Evolutionary conservation across 306 rosid genomes (phyloP).

Genomic region (Crataegus laevigata): DNA sequence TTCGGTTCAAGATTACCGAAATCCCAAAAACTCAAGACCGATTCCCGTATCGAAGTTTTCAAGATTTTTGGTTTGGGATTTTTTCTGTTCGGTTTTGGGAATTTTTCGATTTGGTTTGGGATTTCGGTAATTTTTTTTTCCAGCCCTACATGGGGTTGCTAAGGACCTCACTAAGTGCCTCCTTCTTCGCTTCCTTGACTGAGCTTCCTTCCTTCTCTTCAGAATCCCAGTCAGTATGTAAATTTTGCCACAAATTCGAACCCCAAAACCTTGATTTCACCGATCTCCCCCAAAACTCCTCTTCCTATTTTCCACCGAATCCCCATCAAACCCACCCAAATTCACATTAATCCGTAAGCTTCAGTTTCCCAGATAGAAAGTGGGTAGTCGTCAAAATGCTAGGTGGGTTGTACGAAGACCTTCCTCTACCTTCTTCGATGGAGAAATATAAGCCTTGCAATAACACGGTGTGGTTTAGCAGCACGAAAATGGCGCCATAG

Average conservation of each 20-base stretch:
- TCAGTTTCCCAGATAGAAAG: neutral
- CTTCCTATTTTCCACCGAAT: neutral
- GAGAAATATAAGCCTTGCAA: slow-evolving; percentile 78
- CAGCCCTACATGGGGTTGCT: too few species aligned
- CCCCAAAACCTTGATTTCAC: neutral
- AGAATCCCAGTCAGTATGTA: neutral
- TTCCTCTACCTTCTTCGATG: slow-evolving; percentile 88
- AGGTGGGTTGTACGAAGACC: slow-evolving; percentile 91
- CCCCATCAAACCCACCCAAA: neutral
- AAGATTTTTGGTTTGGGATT: too few species aligned
- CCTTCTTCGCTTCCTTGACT: too few species aligned
- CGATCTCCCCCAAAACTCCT: neutral
- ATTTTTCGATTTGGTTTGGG: too few species aligned
- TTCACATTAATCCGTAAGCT: neutral
- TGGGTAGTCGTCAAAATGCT: slow-evolving; percentile 34
- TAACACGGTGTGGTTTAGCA: slow-evolving; percentile 76
- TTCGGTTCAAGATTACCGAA: too few species aligned
- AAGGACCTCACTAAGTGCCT: too few species aligned
- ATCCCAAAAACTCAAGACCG: too few species aligned
- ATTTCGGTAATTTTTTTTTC: too few species aligned
- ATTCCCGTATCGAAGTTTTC: too few species aligned
- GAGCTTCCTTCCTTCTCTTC: neutral
- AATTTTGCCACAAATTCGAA: neutral
- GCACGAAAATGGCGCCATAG: slow-evolving; percentile 91
- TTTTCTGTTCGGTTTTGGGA: too few species aligned